Base-by-base conservation (phyloP, 495 filamentous ascomycete species). In the Lasiosphaeriaceae sp. region DNA sequence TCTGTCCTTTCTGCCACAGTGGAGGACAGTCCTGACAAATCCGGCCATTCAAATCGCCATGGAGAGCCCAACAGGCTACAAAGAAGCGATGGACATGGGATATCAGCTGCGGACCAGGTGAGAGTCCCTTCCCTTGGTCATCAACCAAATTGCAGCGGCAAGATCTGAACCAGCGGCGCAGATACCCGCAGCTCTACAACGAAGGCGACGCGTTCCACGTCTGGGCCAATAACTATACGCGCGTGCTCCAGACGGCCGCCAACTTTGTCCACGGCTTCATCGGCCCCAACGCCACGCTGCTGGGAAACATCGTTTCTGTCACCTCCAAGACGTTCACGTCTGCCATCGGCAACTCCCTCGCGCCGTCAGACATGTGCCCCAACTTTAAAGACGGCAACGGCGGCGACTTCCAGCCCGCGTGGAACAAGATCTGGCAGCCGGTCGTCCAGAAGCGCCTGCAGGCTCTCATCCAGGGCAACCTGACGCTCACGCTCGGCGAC, bases 201-300 rank as follows among this genome's bases (percentile, higher is more conserved):
- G 77, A 83, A 45, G 79, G 79, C 44, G 74, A 74, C 14, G 73
- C 74, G 0, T 84, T 84, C 69, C 62, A 74, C 7, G 67, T 80
- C 11, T 86, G 82, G 82, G 77, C 79, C 5, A 86, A 86, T 59
- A 74, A 80, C 48, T 84, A 83, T 60, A 71, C 74, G 41, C 72
- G 73, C 11, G 77, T 80, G 5, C 73, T 84, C 51, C 67, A 82
- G 66, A 76, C 79, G 60, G 76, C 81, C 26, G 67, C 75, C 44
- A 74, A 80, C 52, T 84, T 84, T 59, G 71, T 79, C 37, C 70
- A 74, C 12, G 81, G 81, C 17, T 84, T 79, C 56, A 66, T 84
- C 3, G 79, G 78, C 11, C 68, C 74, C 19, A 73, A 73, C 48
- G 75, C 80, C 11, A 67, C 75, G 1, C 70, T 53, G 35, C 60